Evolutionary conservation across 169 alveolate genomes (phyloP), one percentile per base, ranked within the genome.

Genomic region (Babesia divergens): DNA sequence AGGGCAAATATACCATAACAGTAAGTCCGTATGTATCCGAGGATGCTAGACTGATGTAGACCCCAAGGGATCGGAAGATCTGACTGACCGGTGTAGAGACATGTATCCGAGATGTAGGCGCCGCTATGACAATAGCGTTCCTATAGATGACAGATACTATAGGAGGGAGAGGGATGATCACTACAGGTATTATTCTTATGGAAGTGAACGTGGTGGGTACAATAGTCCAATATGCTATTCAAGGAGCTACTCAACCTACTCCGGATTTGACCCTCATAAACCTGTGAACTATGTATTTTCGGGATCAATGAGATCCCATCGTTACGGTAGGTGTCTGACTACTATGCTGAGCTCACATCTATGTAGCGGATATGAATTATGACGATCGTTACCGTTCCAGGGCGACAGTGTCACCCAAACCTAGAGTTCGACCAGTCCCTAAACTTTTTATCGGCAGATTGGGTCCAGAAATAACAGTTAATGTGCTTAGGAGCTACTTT

Each of bases 401-500:
- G 37, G n/a, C 54, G 16, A 20, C 28, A 1, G 1, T 3, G 42
- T 28, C 77, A 0, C 31, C 62, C 31, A 38, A 18, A 0, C 26
- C 68, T 7, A 66, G 86, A 49, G 53, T 24, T 22, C 55, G 85
- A 26, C 31, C 35, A 18, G 74, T 60, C 0, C 86, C 86, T 16
- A 80, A 80, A 40, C 74, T 80, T 53, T 83, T 75, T 43, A 77
- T 84, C 40, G 90, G 90, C 7, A 54, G 89, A 37, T 28, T 84
- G 40, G 51, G 51, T 5, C 65, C 54, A 11, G 84, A 71, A 3
- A 84, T 91, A 7, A 60, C 84, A 7, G 90, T 82, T 7, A 74
- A 53, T 1, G 47, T 50, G 5, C 11, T 84, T 64, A 69, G 89
- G 62, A 14, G 62, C 26, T 84, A 84, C 70, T 84, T 84, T 31